Base-by-base conservation (phyloP, 2,329 filamentous ascomycete species). In the Alternaria ventricosa region DNA sequence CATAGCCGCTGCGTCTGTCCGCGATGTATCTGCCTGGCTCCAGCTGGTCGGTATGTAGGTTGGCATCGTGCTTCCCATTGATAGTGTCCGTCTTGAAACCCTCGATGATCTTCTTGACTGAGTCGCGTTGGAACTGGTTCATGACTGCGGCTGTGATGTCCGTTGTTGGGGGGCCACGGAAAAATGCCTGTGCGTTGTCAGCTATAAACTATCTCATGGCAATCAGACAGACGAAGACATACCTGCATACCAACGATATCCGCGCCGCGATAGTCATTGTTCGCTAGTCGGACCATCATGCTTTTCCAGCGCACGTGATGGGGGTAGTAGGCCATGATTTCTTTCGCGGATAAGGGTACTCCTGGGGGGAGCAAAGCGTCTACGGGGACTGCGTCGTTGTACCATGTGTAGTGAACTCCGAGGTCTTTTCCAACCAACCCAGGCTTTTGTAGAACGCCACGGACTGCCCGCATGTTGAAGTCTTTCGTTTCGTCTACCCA, bases 311-410 rank as follows among this genome's bases (percentile, higher is more conserved):
- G 69, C 11, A 73, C 55, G 46, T 76, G 72, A 45, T 77, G 73
- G 0, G 75, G 74, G 30, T 76, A 78, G 65, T 67, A 78, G 2
- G 71, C 69, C 11, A 53, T 61, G 1, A 78, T 65, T 54, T 78
- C 73, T 12, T 73, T 75, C 1, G 66, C 68, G 1, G 75, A 70
- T 1, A 78, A 22, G 5, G 68, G 69, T 5, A 75, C 53, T 1
- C 73, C 73, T 0, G 74, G 73, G 22, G 75, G 75, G 2, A 76
- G 65, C 4, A 76, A 44, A 7, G 73, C 69, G 27, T 74, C 67
- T 5, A 67, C 25, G 2, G 71, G 63, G 2, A 70, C 56, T 0
- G 71, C 73, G 3, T 69, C 61, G 2, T 50, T 57, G 33, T 73
- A 75, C 74, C 74, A 76, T 6, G 45, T 41, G 12, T 66, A 71